These are phyloP conservation scores for Flaveria ramosissima DNA, from an alignment of 129 eudicot genomes.

Conservation along the genomic window DNA sequence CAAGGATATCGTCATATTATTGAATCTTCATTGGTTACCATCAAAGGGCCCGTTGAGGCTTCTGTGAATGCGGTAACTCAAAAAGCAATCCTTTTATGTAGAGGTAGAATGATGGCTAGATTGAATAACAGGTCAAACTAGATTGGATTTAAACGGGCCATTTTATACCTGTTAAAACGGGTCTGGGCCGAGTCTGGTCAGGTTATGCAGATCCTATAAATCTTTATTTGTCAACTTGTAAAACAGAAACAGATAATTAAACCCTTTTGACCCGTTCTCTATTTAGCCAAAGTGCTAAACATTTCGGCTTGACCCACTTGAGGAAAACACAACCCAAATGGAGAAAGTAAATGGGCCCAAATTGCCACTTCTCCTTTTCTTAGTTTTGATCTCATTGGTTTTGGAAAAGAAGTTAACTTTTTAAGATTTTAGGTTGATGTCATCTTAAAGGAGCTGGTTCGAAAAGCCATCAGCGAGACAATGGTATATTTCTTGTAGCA, in stretches of 20 bases:
- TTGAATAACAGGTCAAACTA: background rate
- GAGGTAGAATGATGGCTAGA: background rate
- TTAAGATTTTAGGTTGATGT: conserved; percentile 42
- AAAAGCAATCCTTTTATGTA: background rate
- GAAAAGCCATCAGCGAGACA: conserved; percentile 49
- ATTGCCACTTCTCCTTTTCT: background rate
- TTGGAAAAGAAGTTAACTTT: conserved; percentile 23
- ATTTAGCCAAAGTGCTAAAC: no score
- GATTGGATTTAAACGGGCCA: background rate
- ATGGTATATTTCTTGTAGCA: conserved; percentile 37
- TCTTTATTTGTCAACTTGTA: background rate
- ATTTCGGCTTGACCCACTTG: no score
- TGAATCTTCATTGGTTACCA: conserved; percentile 42
- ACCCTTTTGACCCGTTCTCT: background rate
- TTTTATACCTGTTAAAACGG: background rate
- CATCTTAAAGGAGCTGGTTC: conserved; percentile 51
- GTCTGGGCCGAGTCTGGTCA: background rate
- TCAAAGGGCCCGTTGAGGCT: conserved; percentile 54
- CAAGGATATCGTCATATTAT: conserved; percentile 57
- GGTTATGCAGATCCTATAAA: background rate
- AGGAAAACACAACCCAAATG: background rate
- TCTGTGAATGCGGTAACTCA: conserved; percentile 48
- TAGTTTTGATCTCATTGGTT: background rate
- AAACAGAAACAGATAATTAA: background rate
- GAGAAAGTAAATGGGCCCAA: background rate